Evolutionary conservation across 306 rosid genomes (phyloP), one percentile per base, ranked within the genome.

Genomic region (Bauhinia variegata): DNA sequence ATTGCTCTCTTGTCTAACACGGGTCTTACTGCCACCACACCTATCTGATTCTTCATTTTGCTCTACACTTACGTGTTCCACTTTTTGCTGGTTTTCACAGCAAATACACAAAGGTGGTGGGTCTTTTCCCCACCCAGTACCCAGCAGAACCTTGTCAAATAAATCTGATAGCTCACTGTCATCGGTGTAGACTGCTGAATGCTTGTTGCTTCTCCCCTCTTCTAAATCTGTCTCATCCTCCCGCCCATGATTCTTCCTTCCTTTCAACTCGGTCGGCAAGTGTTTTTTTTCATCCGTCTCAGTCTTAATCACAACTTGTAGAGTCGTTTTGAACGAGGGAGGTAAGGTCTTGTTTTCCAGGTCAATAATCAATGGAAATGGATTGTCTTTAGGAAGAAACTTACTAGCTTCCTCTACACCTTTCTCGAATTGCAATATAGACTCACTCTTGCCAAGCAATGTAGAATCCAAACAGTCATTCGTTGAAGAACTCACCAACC

Each of bases 391-490:
- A 14, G 87, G 93, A 13, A 87, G 87, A 57, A 87, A 87, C 80
- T 82, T 87, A 46, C 8, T 82, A 39, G 81, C 93, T 72, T 84
- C 93, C 68, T 87, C 89, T 31, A 78, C 54, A 33, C 95, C 95
- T 67, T 70, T 79, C 73, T 85, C 79, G 65, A 85, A 83, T 57
- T 82, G 90, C 77, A 76, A 41, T 11, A 80, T 58, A 11, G 85
- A 78, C 11, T 89, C 90, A 50, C 66, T 84, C 80, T 78, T 66
- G 57, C 79, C 63, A 38, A 76, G 30, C 48, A 73, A 59, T 30
- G 63, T 53, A 1, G 82, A 62, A 65, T 55, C 65, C 57, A 49
- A 10, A 76, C 65, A 65, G 28, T 79, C 69, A 54, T 68, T 57
- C 15, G 19, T 8, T 9, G 80, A 74, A 71, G 81, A 68, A 12